Evolutionary conservation across 768 basidiomycete species (phyloP), one percentile per base, ranked within the genome.

Genomic region (Xerocomellus chrysenteron): DNA sequence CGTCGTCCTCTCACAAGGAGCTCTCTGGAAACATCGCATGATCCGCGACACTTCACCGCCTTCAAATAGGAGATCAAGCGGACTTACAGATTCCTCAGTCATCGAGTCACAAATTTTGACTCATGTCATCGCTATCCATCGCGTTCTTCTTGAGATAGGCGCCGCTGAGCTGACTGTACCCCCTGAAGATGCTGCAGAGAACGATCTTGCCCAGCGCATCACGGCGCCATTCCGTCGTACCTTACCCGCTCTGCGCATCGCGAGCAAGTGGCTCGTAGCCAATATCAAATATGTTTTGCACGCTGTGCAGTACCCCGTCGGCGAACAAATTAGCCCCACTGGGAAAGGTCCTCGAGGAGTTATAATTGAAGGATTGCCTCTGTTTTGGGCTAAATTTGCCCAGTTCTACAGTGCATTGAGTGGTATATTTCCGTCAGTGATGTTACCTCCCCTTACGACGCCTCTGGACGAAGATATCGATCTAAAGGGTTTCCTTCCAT

Each of bases 391-490:
- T 16, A 74, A 80, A 40, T 94, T 89, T 68, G 77, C 81, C 13
- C 78, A 79, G 32, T 93, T 97, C 62, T 75, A 84, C 21, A 79
- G 79, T 19, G 74, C 80, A 13, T 74, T 98, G 48, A 75, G 76
- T 16, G 71, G 75, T 16, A 75, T 84, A 1, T 99, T 98, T 72
- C 94, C 95, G 1, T 63, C 73, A 6, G 76, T 77, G 9, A 78
- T 75, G 43, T 71, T 95, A 33, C 87, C 90, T 2, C 61, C 70
- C 19, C 72, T 92, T 26, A 75, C 72, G 9, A 77, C 78, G 2
- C 82, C 85, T 26, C 73, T 99, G 57, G 94, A 97, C 56, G 97
- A 99, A 72, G 96, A 99, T 68, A 73, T 86, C 7, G 94, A 98
- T 47, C 81, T 94, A 76, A 79, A 80, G 33, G 96, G 96, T 0